Evolutionary conservation across 2,329 filamentous ascomycete genomes (phyloP), one percentile per base, ranked within the genome.

Genomic region (Zelopaecilomyces penicillatus): DNA sequence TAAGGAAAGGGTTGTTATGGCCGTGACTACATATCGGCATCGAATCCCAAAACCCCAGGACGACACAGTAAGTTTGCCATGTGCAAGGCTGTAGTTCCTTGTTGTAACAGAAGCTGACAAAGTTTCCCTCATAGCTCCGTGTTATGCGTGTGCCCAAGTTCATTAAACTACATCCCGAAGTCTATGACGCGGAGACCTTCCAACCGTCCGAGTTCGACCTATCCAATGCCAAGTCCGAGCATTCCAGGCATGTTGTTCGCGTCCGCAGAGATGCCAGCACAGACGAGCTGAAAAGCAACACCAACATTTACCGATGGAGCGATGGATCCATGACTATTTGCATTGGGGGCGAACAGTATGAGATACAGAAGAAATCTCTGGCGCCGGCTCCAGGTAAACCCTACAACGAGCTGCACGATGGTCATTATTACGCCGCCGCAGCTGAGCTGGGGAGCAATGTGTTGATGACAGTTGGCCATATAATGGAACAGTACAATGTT

Each of bases 261-360:
- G 87, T 82, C 65, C 79, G 83, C 43, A 78, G 75, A 56, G 81
- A 87, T 46, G 71, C 80, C 7, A 73, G 73, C n/a, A 83, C 79
- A 1, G 74, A 76, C 40, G 69, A 80, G 49, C 70, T 89, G 9
- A 78, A 85, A 58, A 89, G 85, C 57, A 91, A 91, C 59, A 78
- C 86, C 3, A 76, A 82, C 50, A 68, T 91, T 30, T 78, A 87
- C 57, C 77, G 78, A 53, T 91, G 86, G 86, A 87, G 82, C 49
- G 86, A 91, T 57, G 86, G 86, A 29, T 87, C 83, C 4, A 68
- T 87, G 11, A 89, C 85, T 8, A 69, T 91, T 27, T 78, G 83
- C n/a, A 71, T 90, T 27, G 86, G 85, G 10, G 80, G 79, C 47
- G 80, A 82, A 51, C 85, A 90, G 56, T 90, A 83, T 68, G 83